A percentile compares a stretch with the other conserved stretches of the same genome.
These are phyloP conservation scores for Crithidia acanthocephali DNA, from an alignment of 208 protist genomes.

Conservation along the genomic window DNA sequence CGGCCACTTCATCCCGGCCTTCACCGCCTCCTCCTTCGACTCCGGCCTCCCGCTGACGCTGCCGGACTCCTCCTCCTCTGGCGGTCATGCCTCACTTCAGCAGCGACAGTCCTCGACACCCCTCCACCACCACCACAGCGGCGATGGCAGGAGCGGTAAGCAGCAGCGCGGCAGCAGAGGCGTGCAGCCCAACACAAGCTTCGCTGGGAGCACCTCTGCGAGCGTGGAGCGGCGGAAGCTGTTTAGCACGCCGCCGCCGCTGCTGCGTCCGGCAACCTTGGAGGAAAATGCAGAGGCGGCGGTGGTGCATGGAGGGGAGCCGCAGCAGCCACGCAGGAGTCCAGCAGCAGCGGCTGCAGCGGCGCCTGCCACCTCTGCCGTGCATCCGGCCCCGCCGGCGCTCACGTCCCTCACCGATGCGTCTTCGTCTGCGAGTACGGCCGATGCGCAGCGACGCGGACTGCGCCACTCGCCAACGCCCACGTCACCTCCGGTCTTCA, in stretches of 20 bases:
- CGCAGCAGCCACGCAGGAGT: neutral
- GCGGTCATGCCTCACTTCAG: neutral
- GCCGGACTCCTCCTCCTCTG: neutral
- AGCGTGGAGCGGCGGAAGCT: conserved; percentile 8
- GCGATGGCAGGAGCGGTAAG: neutral
- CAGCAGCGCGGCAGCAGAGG: neutral
- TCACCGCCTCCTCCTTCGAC: conserved; percentile 13
- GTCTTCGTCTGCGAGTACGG: neutral
- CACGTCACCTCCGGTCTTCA: neutral
- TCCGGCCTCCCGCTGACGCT: conserved; percentile 13
- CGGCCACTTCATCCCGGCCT: neutral
- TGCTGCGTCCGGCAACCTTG: neutral
- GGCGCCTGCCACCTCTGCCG: neutral
- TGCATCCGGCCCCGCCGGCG: neutral
- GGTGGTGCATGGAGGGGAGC: neutral
- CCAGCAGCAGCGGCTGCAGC: neutral
- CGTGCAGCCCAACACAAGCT: neutral
- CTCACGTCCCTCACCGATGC: neutral
- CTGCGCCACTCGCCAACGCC: neutral
- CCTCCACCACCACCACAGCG: too few relatives aligned
- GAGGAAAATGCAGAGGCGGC: neutral
- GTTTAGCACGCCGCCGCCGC: neutral
- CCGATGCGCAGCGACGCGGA: neutral
- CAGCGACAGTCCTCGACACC: neutral
- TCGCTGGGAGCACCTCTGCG: neutral